These are phyloP conservation scores for Lagenidium sp. DNA, from an alignment of 352 stramenopile species.

Conservation along the genomic window DNA sequence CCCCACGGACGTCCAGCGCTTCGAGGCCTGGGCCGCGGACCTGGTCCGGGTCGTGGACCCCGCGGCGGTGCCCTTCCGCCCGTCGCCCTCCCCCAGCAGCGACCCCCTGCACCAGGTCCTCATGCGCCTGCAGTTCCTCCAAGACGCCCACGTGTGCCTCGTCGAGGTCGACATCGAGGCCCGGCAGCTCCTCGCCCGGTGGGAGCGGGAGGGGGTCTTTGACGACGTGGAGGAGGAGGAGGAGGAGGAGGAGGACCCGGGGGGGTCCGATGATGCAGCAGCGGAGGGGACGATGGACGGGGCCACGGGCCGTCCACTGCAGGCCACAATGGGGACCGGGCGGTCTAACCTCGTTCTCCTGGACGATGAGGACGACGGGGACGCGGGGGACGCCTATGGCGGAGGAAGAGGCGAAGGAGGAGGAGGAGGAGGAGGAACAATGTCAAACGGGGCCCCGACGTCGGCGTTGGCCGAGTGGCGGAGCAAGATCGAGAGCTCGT, in stretches of 20 bases:
- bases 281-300: too few species aligned
- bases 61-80: slow-evolving; percentile 33
- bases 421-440: too few species aligned
- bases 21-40: slow-evolving; percentile 27
- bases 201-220: slow-evolving; percentile 45
- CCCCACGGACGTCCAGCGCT: slow-evolving; percentile 42
- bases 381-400: too few species aligned
- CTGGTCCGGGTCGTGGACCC: slow-evolving; percentile 28
- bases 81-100: slow-evolving; percentile 27
- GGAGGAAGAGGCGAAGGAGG: too few species aligned
- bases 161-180: slow-evolving; percentile 41
- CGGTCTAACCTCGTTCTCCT: too few species aligned
- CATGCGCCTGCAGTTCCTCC: slow-evolving; percentile 42
- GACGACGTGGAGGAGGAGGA: slow-evolving; percentile 19
- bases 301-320: too few species aligned
- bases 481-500: slow-evolving; percentile 27
- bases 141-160: slow-evolving; percentile 46
- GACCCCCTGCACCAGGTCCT: slow-evolving; percentile 42
- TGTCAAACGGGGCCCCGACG: too few species aligned
- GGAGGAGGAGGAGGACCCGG: not conserved
- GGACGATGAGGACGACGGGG: too few species aligned
- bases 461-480: too few species aligned
- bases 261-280: not conserved
- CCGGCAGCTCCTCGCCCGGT: slow-evolving; percentile 33
- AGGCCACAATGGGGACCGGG: too few species aligned